Base-by-base conservation (phyloP, 169 alveolate genomes). In the Perkinsus olseni region DNA sequence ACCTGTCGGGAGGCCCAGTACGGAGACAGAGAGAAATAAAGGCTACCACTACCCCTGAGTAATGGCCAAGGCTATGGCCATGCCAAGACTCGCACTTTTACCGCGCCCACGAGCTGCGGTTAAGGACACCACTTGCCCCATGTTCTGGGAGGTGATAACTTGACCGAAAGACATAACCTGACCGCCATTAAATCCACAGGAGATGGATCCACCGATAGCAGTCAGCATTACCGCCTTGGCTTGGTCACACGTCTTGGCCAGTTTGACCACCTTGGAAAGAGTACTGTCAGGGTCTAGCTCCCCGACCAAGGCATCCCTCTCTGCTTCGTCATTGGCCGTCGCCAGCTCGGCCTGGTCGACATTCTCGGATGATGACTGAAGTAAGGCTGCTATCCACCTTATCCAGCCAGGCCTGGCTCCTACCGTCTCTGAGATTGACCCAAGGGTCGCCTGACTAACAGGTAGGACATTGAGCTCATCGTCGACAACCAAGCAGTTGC, bases 101-200 rank as follows among this genome's bases (percentile, higher is more conserved):
- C 99, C 99, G 92, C 99, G 97, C 3, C 99, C 99, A 94, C 99
- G 97, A 24, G 99, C 99, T 1, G 99, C 99, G 0, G 99, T 98
- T 34, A 99, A 90, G 0, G 99, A 97, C 39, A 98, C 97, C 0
- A 99, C 98, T 39, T 94, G 96, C 38, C 92, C 92, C 91, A 92
- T 92, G 17, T 62, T 8, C 34, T 62, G 82, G 82, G 82, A 62
- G 31, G 82, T 62, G 34, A 62, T 24, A 62, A 62, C 94, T 38
- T 93, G 45, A 24, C 93, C 93, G 38, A 94, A 92, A 20, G 39
- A 92, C 93, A 92, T 92, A 37, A 31, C 93, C 95, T 20, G n/a
- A n/a, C n/a, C n/a, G n/a, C n/a, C n/a, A n/a, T n/a, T n/a, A n/a
- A n/a, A n/a, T n/a, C n/a, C n/a, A n/a, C n/a, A n/a, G n/a, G n/a